Percentiles rank a stretch among this genome's conserved stretches.
phyloP scores from a whole-genome alignment of 441 rosid species.

The Corymbia calophylla region DNA sequence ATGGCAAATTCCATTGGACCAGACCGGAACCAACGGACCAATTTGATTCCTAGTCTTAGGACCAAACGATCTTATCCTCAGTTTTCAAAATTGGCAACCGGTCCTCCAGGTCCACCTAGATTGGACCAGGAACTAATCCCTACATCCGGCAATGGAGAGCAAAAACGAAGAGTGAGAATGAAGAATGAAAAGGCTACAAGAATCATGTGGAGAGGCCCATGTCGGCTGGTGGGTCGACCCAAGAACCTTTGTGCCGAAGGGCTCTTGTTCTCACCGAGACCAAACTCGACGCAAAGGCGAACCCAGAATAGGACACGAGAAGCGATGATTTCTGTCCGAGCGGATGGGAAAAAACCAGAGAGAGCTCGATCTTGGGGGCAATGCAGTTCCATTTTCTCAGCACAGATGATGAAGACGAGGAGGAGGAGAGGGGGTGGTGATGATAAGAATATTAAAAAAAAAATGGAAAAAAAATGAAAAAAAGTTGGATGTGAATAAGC shows the following conservation, averaged over 20 bases:
- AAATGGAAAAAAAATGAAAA: background rate
- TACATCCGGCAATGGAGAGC: background rate
- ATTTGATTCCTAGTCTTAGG: too few species aligned
- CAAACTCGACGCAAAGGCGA: background rate
- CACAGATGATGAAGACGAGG: background rate
- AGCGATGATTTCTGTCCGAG: background rate
- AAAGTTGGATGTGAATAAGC: background rate
- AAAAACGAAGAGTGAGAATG: background rate
- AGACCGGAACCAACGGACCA: too few species aligned
- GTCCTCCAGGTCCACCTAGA: too few species aligned
- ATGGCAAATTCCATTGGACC: too few species aligned
- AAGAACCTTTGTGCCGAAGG: background rate
- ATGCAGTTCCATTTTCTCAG: background rate
- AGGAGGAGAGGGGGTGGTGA: background rate
- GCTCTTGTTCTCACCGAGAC: background rate
- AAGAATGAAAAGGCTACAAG: background rate
- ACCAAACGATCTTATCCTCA: too few species aligned
- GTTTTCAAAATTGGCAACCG: too few species aligned
- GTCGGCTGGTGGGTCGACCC: background rate
- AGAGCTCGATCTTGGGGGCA: background rate
- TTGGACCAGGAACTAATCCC: too few species aligned
- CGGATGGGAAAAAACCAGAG: background rate
- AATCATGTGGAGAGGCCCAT: background rate
- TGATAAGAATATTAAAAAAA: background rate
- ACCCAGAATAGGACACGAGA: background rate